Evolutionary conservation across 2,329 filamentous ascomycete species (phyloP), one percentile per base, ranked within the genome.

Genomic region (Pseudonectria foliicola): DNA sequence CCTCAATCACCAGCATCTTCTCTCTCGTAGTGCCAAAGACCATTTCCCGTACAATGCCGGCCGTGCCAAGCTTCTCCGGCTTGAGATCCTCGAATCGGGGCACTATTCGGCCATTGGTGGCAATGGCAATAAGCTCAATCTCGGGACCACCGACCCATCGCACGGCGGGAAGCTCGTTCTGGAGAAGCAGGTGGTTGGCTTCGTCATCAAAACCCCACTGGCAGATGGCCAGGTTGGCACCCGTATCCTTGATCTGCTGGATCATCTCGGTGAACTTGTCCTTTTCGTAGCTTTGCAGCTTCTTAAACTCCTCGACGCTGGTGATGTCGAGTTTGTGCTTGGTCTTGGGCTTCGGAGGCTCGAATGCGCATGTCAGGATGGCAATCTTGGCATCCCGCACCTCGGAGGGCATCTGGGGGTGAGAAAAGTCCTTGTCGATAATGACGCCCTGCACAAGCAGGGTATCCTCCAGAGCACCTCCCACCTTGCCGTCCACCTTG

Each of bases 181-280:
- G 93, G 42, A 98, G 80, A 25, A 98, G 76, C 40, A 98, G 69
- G 64, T 98, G 92, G 70, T 98, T 98, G 44, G 92, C 92, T 68
- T 98, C 92, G 57, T 98, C 92, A 59, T 98, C 92, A 58, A 98
- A 98, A 49, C 92, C 92, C 92, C 93, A 98, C 62, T 98, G 93
- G 67, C 92, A 98, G 57, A 98, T 95, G 45, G 89, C 92, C 42
- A 98, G 75, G 68, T 98, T 98, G 46, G 92, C 92, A 43, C 92
- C 92, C 1, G 90, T 93, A 54, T 85, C 85, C 70, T 98, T 98
- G 71, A 98, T 92, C 66, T 95, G 85, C 59, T 93, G 75, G 53
- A 98, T 95, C 92, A 98, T 98, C 69, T 96, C 90, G 39, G 86
- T 77, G 59, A 98, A 98, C 68, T 96, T 98, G 59, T 86, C 84